These are phyloP conservation scores for Hibiscus syriacus DNA, from an alignment of 345 rosid species.

Conservation along the genomic window DNA sequence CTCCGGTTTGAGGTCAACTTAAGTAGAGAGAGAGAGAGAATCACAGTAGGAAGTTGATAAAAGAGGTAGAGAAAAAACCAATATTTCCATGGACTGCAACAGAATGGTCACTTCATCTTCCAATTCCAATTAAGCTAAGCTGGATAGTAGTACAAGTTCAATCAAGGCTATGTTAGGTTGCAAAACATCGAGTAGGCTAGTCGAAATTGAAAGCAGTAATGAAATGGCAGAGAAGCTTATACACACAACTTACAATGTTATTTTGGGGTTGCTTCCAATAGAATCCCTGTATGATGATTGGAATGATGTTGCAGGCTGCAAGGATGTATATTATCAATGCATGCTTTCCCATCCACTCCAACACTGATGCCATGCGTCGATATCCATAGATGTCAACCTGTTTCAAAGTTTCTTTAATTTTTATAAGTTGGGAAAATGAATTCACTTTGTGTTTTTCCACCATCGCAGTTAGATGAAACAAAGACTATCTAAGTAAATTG, in stretches of 20 bases:
- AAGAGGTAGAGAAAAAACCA: not conserved
- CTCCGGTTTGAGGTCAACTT: not conserved
- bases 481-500: not conserved
- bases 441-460: not conserved
- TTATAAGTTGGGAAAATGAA: not conserved
- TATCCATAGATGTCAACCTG: slow-evolving; percentile 62
- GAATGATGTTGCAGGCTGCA: slow-evolving; percentile 59
- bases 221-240: not conserved
- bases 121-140: slow-evolving; percentile 40
- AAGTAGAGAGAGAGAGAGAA: not conserved
- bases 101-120: slow-evolving; percentile 18
- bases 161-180: not conserved
- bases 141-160: slow-evolving; percentile 17
- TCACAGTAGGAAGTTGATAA: not conserved
- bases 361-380: slow-evolving; percentile 33
- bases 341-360: slow-evolving; percentile 86
- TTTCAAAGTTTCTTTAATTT: not conserved
- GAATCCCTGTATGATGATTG: slow-evolving; percentile 64
- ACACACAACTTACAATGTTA: slow-evolving; percentile 48
- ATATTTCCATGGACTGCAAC: not conserved
- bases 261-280: slow-evolving; percentile 66
- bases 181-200: not conserved
- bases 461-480: not conserved
- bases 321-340: slow-evolving; percentile 57
- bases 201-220: not conserved